Percentiles rank a stretch among this genome's conserved stretches.
Conservation (phyloP, 2,329 filamentous ascomycete genomes). For the Ascochyta clinopodiicola region DNA sequence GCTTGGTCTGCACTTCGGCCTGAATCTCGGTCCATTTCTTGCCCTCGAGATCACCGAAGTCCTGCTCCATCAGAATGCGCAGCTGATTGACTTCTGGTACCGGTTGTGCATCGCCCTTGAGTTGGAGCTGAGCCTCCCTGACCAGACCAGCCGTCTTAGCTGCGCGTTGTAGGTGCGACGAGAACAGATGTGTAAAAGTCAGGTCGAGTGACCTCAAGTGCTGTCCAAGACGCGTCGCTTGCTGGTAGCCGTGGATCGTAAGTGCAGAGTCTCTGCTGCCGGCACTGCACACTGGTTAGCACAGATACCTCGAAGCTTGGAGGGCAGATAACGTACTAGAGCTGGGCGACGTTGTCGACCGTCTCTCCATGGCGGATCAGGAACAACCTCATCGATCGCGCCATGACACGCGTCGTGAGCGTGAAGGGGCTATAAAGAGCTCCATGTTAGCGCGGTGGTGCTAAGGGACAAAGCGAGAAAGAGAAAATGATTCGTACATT, state of each 20-base stretch:
- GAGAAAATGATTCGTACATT: conserved; percentile 3
- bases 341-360: conserved; percentile 81
- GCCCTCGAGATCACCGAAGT: conserved; percentile 76
- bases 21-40: conserved; percentile 59
- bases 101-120: background rate
- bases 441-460: conserved; percentile 21
- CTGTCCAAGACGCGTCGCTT: conserved; percentile 73
- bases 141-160: conserved; percentile 73
- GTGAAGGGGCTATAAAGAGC: conserved; percentile 13
- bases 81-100: conserved; percentile 34
- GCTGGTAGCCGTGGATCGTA: conserved; percentile 81
- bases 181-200: conserved; percentile 73
- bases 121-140: conserved; percentile 58
- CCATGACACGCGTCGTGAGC: conserved; percentile 33
- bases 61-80: conserved; percentile 68
- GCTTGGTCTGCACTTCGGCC: conserved; percentile 48
- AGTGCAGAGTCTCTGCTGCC: conserved; percentile 80
- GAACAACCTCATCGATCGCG: conserved; percentile 66
- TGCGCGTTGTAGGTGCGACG: conserved; percentile 79
- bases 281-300: conserved; percentile 61
- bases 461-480: conserved; percentile 1
- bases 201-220: conserved; percentile 70
- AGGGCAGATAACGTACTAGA: conserved; percentile 63
- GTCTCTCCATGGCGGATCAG: conserved; percentile 89
- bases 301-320: background rate